Percentiles rank a stretch among this genome's conserved stretches.
These are phyloP conservation scores for Cetradonia linearis DNA, from an alignment of 495 filamentous ascomycete genomes.

Conservation along the genomic window DNA sequence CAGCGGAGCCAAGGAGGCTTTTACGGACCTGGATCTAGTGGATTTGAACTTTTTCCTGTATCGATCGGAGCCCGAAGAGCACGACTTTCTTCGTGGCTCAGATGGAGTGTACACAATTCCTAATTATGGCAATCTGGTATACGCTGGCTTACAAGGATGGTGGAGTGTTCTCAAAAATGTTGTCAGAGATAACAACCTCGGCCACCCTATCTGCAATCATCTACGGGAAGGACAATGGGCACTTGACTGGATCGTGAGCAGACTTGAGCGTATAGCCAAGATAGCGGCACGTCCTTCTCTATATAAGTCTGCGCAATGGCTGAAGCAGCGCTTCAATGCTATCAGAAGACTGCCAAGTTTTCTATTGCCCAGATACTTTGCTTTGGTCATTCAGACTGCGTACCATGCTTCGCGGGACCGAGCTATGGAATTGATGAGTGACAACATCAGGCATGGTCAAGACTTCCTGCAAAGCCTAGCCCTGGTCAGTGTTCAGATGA, in stretches of 20 bases:
- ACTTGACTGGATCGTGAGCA: constrained; percentile 74
- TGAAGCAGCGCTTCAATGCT: constrained; percentile 72
- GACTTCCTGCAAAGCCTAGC: constrained; percentile 75
- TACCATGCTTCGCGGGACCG: constrained; percentile 75
- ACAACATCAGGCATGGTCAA: constrained; percentile 67
- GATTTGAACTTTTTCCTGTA: constrained; percentile 92
- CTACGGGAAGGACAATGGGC: constrained; percentile 88
- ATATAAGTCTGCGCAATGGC: constrained; percentile 58
- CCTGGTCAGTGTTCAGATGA: constrained; percentile 84
- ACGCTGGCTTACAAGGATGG: constrained; percentile 96
- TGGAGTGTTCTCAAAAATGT: constrained; percentile 85
- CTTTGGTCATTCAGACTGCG: constrained; percentile 72
- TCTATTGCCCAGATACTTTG: constrained; percentile 86
- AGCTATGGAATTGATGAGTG: constrained; percentile 64
- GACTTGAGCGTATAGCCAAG: constrained; percentile 62
- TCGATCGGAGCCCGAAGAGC: constrained; percentile 85
- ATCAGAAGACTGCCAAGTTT: constrained; percentile 78
- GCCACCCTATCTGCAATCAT: constrained; percentile 86
- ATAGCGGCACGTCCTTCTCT: constrained; percentile 50
- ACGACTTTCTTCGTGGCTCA: constrained; percentile 62
- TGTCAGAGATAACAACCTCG: constrained; percentile 81
- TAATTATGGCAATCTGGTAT: constrained; percentile 71
- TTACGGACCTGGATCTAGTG: constrained; percentile 57
- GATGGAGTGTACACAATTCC: constrained; percentile 88
- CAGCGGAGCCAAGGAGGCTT: constrained; percentile 68